Conservation (phyloP, 225 moss, liverwort and hornwort species). For the Antitrichia curtipendula region DNA sequence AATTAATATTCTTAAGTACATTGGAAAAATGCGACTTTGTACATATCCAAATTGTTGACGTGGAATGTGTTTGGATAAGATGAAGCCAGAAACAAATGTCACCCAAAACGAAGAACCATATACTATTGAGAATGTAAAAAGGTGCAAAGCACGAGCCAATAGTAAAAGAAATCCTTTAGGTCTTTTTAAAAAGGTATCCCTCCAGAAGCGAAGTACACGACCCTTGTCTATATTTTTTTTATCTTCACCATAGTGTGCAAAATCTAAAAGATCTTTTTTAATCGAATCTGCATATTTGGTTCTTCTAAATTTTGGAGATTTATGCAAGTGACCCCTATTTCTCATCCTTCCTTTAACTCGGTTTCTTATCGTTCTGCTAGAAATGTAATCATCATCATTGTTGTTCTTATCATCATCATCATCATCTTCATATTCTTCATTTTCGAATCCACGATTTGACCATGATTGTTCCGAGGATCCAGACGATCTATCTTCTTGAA, state of each 20-base stretch:
- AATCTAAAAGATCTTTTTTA: not conserved
- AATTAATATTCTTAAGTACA: constrained; percentile 2
- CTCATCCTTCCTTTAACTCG: not conserved
- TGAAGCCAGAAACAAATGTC: constrained; percentile 21
- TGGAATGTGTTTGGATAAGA: constrained; percentile 15
- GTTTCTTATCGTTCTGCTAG: not conserved
- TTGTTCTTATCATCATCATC: not conserved
- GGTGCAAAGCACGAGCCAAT: not conserved
- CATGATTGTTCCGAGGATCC: fast-evolving
- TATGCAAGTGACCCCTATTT: not conserved
- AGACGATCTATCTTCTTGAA: not conserved
- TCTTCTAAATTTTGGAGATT: not conserved
- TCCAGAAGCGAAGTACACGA: not conserved
- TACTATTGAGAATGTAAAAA: constrained; percentile 11
- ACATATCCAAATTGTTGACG: constrained; percentile 27
- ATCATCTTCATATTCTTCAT: not conserved
- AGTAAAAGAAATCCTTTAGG: not conserved
- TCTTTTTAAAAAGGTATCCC: not conserved
- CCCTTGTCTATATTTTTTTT: not conserved
- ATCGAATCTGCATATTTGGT: not conserved
- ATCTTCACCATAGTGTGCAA: not conserved
- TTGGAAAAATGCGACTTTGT: constrained; percentile 18
- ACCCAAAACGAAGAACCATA: constrained; percentile 25
- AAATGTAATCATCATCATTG: not conserved
- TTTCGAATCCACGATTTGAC: fast-evolving